Evolutionary conservation across 768 basidiomycete genomes (phyloP), one percentile per base, ranked within the genome.

Genomic region (Myochromella boudieri): DNA sequence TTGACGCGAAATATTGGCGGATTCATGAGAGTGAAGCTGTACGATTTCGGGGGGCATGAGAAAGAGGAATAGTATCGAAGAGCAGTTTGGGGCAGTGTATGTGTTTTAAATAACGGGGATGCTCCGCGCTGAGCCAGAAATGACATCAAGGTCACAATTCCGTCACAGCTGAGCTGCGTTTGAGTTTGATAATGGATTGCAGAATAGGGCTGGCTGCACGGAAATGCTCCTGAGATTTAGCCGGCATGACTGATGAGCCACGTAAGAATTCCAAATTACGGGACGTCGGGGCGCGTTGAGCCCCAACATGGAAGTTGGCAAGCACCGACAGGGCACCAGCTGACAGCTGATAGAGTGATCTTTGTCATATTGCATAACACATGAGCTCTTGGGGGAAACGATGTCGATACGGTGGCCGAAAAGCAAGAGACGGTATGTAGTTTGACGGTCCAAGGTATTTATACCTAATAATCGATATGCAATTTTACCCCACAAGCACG

Each of bases 31-130:
- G 24, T 67, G 81, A 36, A 82, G 64, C 49, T 81, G 74, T 38
- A 81, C 57, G 37, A 84, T 81, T 59, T 77, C 70, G 36, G 68
- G 61, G 46, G 71, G 55, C 76, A 76, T 78, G 39, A 34, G 34
- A 36, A 37, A 39, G 27, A 34, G 22, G 21, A 31, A 21, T 25
- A 32, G 28, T 31, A 33, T 15, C 44, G 33, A 12, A 21, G 18
- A 27, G 11, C 28, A 20, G 33, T 5, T 32, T n/a, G 22, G 44
- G 27, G 29, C 7, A 29, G 11, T 27, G 25, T 12, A 34, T 29
- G 40, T 49, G 46, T 52, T 49, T 45, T 49, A 11, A 42, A 31
- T 31, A 25, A 42, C 28, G 25, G 14, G 17, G 39, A 44, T 28
- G 34, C 33, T 37, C 29, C 32, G 44, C 24, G n/a, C n/a, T n/a